Percentiles rank a stretch among this genome's conserved stretches.
Evolutionary conservation across 495 filamentous ascomycete genomes (phyloP).

Genomic region (Aspergillus funiculosus): DNA sequence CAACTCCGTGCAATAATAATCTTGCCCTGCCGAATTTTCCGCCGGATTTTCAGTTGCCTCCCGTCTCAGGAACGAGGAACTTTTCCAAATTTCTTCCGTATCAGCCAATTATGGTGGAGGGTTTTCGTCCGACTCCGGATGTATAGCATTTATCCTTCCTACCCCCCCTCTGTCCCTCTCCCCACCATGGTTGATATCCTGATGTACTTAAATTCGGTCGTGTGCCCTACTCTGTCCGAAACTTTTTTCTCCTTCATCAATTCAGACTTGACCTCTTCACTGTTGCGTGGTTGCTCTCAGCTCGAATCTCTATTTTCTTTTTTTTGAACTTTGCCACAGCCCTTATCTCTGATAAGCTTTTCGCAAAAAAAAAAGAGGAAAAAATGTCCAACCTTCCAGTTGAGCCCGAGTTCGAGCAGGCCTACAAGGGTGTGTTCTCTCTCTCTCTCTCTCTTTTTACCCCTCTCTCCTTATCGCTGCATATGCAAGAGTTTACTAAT

Average conservation of each 20-base stretch:
- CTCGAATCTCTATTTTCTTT: too few relatives aligned
- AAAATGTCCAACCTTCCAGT: slow-evolving; percentile 75
- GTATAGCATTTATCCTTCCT: slow-evolving; percentile 11
- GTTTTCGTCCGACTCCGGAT: slow-evolving; percentile 39
- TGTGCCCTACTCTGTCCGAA: slow-evolving; percentile 12
- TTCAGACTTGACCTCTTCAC: neutral
- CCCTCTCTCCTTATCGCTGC: too few relatives aligned
- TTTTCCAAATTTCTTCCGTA: neutral
- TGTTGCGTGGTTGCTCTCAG: too few relatives aligned
- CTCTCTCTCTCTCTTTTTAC: neutral
- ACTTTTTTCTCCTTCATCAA: slow-evolving; percentile 4
- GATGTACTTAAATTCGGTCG: slow-evolving; percentile 16
- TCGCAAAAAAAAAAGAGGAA: neutral
- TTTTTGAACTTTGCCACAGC: neutral
- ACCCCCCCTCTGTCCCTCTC: slow-evolving; percentile 13
- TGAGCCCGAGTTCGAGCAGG: slow-evolving; percentile 99
- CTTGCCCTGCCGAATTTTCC: slow-evolving; percentile 12
- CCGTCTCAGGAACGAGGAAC: slow-evolving; percentile 2
- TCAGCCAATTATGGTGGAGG: too few relatives aligned
- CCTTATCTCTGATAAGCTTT: slow-evolving; percentile 12
- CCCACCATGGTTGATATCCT: slow-evolving; percentile 1
- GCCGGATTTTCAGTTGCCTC: slow-evolving; percentile 14
- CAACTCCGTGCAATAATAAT: too few relatives aligned
- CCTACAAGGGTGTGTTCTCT: slow-evolving; percentile 73
- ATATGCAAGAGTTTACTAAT: too few relatives aligned